Base-by-base conservation (phyloP, 2,329 filamentous ascomycete genomes). In the Gliomastix tumulicola region DNA sequence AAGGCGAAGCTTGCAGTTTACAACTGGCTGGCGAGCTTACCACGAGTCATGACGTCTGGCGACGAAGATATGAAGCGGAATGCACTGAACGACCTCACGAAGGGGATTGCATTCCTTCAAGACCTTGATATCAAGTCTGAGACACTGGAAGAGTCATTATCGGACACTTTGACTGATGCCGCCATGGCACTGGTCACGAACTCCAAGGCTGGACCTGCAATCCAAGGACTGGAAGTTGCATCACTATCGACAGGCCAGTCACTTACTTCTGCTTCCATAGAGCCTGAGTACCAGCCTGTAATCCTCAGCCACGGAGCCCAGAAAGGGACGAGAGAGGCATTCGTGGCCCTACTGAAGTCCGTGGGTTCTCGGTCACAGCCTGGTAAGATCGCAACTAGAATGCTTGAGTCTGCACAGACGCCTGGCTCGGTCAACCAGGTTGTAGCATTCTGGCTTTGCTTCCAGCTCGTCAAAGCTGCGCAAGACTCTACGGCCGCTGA, bases 21-120 rank as follows among this genome's bases (percentile, higher is more conserved):
- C 55, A 80, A 79, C 36, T 96, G 89, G 88, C 74, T 89, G 18
- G 76, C 78, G 3, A 82, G 86, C 28, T 71, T 98, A 15, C 82
- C 90, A 6, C 76, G 88, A 13, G 61, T 87, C 12, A 89, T 96
- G 79, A 87, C 90, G 54, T 77, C 80, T 8, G 83, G 80, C 46
- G 88, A 97, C 49, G 88, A 95, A 47, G 69, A 70, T n/a, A 67
- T 73, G 20, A 94, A 94, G 55, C 71, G 79, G 42, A 72, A 74
- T 38, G 79, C 82, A 3, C 73, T 97, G 19, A 72, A 74, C 20
- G 86, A 90, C 43, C 72, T 98, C n/a, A 76, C 82, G 12, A 82
- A 80, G 33, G 80, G 84, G 0, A 79, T 87, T 36, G 69, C 75
- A 21, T 56, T 90, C 7, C 63, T 92, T 16, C 73, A 71, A 15